Percentiles rank a stretch among this genome's conserved stretches.
Evolutionary conservation across 2,329 filamentous ascomycete species (phyloP).

Genomic region (Niveomyces coronatus): DNA sequence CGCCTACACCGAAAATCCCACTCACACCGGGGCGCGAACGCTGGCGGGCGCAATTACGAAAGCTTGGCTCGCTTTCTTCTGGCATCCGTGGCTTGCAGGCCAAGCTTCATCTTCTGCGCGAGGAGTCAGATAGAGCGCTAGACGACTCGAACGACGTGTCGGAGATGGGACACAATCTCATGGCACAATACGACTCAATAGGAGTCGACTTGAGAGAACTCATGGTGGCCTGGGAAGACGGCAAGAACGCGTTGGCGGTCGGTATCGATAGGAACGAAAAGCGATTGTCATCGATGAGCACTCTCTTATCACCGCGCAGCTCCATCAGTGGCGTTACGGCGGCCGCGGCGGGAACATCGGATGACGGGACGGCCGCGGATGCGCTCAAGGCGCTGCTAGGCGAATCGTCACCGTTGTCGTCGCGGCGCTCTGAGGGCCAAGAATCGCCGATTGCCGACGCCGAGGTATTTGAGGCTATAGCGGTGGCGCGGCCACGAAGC

Average conservation of each 20-base stretch:
- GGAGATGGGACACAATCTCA: slow-evolving; percentile 67
- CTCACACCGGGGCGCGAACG: slow-evolving; percentile 69
- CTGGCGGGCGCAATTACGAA: slow-evolving; percentile 76
- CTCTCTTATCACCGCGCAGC: slow-evolving; percentile 45
- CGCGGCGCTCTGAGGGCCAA: slow-evolving; percentile 41
- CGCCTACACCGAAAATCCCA: slow-evolving; percentile 47
- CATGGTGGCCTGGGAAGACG: slow-evolving; percentile 77
- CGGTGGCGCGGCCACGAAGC: slow-evolving; percentile 58
- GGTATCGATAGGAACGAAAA: slow-evolving; percentile 76
- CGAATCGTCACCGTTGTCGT: slow-evolving; percentile 48
- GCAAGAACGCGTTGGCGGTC: slow-evolving; percentile 69
- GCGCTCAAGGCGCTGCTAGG: slow-evolving; percentile 73
- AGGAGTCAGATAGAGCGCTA: slow-evolving; percentile 73
- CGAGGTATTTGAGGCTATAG: slow-evolving; percentile 87
- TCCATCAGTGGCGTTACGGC: slow-evolving; percentile 60
- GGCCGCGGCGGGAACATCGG: too few relatives aligned
- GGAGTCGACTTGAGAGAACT: slow-evolving; percentile 74
- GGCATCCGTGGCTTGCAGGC: slow-evolving; percentile 88
- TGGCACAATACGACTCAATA: slow-evolving; percentile 90
- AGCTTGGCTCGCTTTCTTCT: slow-evolving; percentile 78
- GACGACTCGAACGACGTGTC: slow-evolving; percentile 63
- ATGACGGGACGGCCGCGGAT: slow-evolving; percentile 38
- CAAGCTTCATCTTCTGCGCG: slow-evolving; percentile 82
- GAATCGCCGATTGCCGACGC: slow-evolving; percentile 53
- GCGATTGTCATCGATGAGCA: slow-evolving; percentile 52